A percentile compares a stretch with the other conserved stretches of the same genome.
phyloP scores from a whole-genome alignment of 2,329 filamentous ascomycete species.

The Drechslerella dactyloides region DNA sequence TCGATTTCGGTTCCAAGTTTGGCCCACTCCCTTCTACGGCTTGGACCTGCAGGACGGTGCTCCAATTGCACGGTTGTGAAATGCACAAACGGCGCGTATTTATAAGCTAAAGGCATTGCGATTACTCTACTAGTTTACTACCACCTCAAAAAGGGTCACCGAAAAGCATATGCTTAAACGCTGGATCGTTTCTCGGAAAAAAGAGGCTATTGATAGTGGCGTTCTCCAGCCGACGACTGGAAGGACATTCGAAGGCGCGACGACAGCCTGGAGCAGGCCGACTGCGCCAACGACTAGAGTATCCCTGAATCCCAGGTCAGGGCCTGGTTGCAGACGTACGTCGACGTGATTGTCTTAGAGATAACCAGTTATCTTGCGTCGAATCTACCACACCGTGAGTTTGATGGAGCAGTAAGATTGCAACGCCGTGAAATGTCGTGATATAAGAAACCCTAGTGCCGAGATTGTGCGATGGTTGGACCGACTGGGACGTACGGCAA shows the following conservation, averaged over 20 bases:
- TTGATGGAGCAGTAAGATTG: conserved; percentile 42
- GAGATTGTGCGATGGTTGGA: conserved; percentile 42
- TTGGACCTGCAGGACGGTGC: conserved; percentile 34
- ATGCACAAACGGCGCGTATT: conserved; percentile 50
- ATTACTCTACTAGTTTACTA: conserved; percentile 15
- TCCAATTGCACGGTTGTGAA: conserved; percentile 46
- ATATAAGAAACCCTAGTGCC: conserved; percentile 31
- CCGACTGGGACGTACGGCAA: conserved; percentile 8
- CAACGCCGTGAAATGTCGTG: conserved; percentile 34
- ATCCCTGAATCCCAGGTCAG: conserved; percentile 39
- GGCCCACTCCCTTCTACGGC: conserved; percentile 37
- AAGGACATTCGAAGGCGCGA: conserved; percentile 8
- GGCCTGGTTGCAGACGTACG: conserved; percentile 13
- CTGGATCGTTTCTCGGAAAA: conserved; percentile 27
- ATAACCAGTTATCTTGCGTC: conserved; percentile 49
- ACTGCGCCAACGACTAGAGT: background rate
- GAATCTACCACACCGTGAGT: background rate
- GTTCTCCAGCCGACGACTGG: conserved; percentile 29
- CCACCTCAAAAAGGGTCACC: conserved; percentile 29
- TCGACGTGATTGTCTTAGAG: conserved; percentile 34
- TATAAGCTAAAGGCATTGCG: conserved; percentile 32
- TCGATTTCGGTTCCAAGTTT: conserved; percentile 46
- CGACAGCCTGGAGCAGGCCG: background rate
- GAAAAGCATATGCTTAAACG: conserved; percentile 48
- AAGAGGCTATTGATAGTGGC: conserved; percentile 42